These are phyloP conservation scores for Nevesoporus exiguus DNA, from an alignment of 768 basidiomycete species.

Conservation along the genomic window DNA sequence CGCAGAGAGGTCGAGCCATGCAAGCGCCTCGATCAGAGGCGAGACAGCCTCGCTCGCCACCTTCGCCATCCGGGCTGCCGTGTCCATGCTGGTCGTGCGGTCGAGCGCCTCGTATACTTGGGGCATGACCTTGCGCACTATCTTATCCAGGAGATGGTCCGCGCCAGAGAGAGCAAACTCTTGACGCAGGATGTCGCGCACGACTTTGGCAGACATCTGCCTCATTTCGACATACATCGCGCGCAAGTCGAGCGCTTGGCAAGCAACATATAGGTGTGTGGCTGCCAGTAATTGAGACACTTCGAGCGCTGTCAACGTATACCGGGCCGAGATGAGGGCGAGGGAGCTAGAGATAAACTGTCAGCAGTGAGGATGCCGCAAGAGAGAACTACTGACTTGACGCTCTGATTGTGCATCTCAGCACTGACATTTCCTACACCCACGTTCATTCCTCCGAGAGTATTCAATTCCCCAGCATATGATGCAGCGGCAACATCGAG, in stretches of 20 bases:
- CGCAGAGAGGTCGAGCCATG: conserved; percentile 5
- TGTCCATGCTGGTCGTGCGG: conserved; percentile 69
- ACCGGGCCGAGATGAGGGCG: conserved; percentile 79
- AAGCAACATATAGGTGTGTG: conserved; percentile 70
- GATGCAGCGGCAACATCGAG: conserved; percentile 82
- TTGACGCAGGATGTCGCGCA: conserved; percentile 18
- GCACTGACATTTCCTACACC: conserved; percentile 83
- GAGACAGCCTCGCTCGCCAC: conserved; percentile 62
- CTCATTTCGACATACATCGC: conserved; percentile 68
- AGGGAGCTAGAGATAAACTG: conserved; percentile 53
- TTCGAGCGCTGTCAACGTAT: conserved; percentile 74
- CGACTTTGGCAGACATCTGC: conserved; percentile 22
- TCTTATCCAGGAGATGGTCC: conserved; percentile 13
- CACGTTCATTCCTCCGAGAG: conserved; percentile 69
- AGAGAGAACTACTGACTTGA: conserved; percentile 57
- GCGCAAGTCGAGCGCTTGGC: conserved; percentile 85
- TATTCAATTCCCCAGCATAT: conserved; percentile 79
- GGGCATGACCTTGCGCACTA: conserved; percentile 32
- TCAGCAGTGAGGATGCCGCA: neutral
- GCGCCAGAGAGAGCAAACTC: conserved; percentile 11
- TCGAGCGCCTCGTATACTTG: conserved; percentile 55
- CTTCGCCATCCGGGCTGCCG: conserved; percentile 61
- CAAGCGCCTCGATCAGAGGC: conserved; percentile 53
- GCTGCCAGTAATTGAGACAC: conserved; percentile 72
- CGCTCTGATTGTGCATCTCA: conserved; percentile 90